phyloP scores from a whole-genome alignment of 2,329 filamentous ascomycete genomes.

The Sordariomycetes sp. region DNA sequence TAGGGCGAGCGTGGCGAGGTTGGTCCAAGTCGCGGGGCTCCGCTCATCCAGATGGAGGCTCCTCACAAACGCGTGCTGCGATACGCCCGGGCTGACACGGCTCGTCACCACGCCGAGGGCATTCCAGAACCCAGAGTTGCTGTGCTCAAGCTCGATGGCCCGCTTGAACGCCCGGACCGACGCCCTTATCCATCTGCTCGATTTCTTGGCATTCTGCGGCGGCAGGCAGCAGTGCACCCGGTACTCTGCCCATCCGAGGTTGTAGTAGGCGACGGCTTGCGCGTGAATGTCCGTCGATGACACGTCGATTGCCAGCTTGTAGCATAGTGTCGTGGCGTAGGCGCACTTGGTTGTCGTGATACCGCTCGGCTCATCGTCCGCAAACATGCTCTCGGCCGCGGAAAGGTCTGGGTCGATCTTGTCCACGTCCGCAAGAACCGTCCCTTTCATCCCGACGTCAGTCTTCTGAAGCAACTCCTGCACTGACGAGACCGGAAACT shows the following conservation, averaged over 20 bases:
- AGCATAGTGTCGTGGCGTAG: slow-evolving; percentile 67
- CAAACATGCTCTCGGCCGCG: slow-evolving; percentile 24
- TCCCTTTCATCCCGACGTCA: slow-evolving; percentile 31
- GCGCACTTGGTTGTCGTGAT: slow-evolving; percentile 48
- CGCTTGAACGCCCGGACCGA: slow-evolving; percentile 88
- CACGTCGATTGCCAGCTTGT: slow-evolving; percentile 74
- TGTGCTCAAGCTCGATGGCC: slow-evolving; percentile 88
- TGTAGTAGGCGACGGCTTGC: slow-evolving; percentile 94
- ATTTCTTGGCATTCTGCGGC: slow-evolving; percentile 39
- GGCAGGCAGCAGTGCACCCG: slow-evolving; percentile 62
- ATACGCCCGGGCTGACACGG: slow-evolving; percentile 71
- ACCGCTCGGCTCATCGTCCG: slow-evolving; percentile 33
- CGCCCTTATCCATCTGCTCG: slow-evolving; percentile 62
- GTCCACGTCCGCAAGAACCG: slow-evolving; percentile 60
- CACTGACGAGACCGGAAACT: slow-evolving; percentile 52
- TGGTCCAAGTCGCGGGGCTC: slow-evolving; percentile 79
- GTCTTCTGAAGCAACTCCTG: slow-evolving; percentile 41
- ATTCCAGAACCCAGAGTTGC: slow-evolving; percentile 96
- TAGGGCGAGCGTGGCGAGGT: slow-evolving; percentile 77
- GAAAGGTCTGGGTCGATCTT: slow-evolving; percentile 36
- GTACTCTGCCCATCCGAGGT: slow-evolving; percentile 89
- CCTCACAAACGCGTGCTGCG: slow-evolving; percentile 87
- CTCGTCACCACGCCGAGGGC: slow-evolving; percentile 86
- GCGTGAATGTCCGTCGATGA: slow-evolving; percentile 69
- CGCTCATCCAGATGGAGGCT: slow-evolving; percentile 89